These are phyloP conservation scores for Ceraceosorus guamensis DNA, from an alignment of 1,284 basidiomycete species.

Conservation along the genomic window DNA sequence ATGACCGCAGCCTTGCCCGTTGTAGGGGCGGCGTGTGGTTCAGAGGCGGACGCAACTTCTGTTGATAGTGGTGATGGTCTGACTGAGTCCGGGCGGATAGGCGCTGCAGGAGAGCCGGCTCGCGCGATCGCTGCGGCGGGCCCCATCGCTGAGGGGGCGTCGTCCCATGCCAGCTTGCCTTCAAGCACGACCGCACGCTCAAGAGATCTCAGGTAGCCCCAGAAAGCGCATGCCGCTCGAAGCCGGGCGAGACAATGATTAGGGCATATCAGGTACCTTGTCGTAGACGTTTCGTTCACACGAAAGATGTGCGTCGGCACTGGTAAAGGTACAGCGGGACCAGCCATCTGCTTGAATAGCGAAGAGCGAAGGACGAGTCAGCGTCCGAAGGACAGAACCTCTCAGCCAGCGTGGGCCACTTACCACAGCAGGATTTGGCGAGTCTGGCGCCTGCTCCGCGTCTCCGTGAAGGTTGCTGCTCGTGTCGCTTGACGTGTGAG, in stretches of 20 bases:
- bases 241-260: conserved; percentile 41
- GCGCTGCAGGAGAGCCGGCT: neutral
- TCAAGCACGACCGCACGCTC: conserved; percentile 44
- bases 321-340: conserved; percentile 13
- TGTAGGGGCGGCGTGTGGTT: neutral
- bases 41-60: no score
- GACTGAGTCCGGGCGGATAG: neutral
- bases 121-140: neutral
- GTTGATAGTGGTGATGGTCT: neutral
- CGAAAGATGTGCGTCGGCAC: conserved; percentile 47
- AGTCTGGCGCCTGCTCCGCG: neutral
- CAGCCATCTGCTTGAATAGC: neutral
- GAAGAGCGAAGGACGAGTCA: neutral
- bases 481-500: neutral
- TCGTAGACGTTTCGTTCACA: conserved; percentile 30
- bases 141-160: no score
- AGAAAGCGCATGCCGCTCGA: conserved; percentile 40
- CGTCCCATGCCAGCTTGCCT: conserved; percentile 37
- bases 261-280: conserved; percentile 42
- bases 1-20: neutral
- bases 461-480: neutral
- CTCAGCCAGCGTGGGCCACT: no score
- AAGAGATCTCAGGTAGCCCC: conserved; percentile 42
- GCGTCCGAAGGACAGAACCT: neutral
- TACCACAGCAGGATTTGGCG: no score